These are phyloP conservation scores for Solanum virginianum DNA, from an alignment of 257 asterid species.

Conservation along the genomic window DNA sequence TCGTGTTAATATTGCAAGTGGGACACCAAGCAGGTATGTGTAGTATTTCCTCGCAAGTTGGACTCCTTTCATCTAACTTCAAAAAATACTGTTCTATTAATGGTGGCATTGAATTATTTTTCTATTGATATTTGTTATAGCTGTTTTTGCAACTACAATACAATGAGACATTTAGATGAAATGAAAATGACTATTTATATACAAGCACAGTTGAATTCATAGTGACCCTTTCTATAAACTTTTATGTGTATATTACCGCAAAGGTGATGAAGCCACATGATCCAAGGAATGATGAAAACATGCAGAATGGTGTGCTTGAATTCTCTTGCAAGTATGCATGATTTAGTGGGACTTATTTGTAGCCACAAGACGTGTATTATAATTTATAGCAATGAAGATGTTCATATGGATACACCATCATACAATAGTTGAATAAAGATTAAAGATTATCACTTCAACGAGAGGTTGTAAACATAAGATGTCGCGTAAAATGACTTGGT, in stretches of 20 bases:
- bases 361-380: not conserved
- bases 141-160: not conserved
- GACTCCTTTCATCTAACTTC: not conserved
- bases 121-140: not conserved
- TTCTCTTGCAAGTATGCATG: not conserved
- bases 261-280: not conserved
- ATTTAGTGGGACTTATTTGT: not conserved
- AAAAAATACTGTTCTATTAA: not conserved
- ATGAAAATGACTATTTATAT: not conserved
- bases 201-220: not conserved
- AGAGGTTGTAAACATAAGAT: not conserved
- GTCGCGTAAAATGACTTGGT: not conserved
- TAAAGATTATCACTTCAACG: not conserved
- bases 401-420: not conserved
- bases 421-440: not conserved
- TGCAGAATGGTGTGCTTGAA: not conserved
- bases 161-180: not conserved
- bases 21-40: slow-evolving; percentile 85
- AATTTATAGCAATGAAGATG: not conserved
- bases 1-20: slow-evolving; percentile 87
- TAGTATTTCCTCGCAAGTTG: not conserved
- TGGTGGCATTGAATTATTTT: not conserved
- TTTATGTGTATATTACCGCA: not conserved
- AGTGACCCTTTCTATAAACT: not conserved
- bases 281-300: not conserved